Base-by-base conservation (phyloP, 192 early-diverging fungal species). In the Dimargaris xerosporica region DNA sequence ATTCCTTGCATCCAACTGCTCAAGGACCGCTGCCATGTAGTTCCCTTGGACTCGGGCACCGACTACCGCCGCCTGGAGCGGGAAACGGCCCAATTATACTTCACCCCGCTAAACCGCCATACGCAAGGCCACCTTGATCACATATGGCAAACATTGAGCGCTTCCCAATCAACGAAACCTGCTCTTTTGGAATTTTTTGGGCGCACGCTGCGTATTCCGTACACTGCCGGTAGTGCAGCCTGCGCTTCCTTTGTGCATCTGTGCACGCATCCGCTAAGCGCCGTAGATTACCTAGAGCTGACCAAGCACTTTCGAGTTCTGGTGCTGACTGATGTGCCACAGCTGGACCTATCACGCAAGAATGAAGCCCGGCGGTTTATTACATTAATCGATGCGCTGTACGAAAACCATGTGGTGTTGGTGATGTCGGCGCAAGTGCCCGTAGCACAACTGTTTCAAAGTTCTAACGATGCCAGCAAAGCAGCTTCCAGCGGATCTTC, bases 361-460 rank as follows among this genome's bases (percentile, higher is more conserved):
- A 90, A 92, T 65, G 91, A 96, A 64, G 90, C 91, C 5, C 77
- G 93, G 7, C 80, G 95, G 16, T 88, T 96, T 56, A 98, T 98
- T 64, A 98, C 91, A 4, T 72, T 98, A 12, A 81, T 98, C 59
- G 95, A 98, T 68, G 83, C 91, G 10, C 70, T 96, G 59, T 98
- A 98, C 71, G 93, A 98, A 56, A 78, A 82, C 10, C 85, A 89
- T 64, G 71, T 79, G 17, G 79, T 76, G 59, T 71, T 94, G 19
- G 65, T 91, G 51, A 82, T 85, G 61, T 81, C 85, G 56, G 86
- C 89, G 15, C 86, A 86, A 23, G 74, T 75, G 11, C 71, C 73
- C 21, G 77, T 91, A 7, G 68, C 71, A 41, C 72, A 78, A 5
- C 75, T 98, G 62, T 90, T 98, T 64, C 78, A 77, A 0, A 87